A percentile compares a stretch with the other conserved stretches of the same genome.
phyloP scores from a whole-genome alignment of 2,329 filamentous ascomycete genomes.

The Venturia aucupariae region DNA sequence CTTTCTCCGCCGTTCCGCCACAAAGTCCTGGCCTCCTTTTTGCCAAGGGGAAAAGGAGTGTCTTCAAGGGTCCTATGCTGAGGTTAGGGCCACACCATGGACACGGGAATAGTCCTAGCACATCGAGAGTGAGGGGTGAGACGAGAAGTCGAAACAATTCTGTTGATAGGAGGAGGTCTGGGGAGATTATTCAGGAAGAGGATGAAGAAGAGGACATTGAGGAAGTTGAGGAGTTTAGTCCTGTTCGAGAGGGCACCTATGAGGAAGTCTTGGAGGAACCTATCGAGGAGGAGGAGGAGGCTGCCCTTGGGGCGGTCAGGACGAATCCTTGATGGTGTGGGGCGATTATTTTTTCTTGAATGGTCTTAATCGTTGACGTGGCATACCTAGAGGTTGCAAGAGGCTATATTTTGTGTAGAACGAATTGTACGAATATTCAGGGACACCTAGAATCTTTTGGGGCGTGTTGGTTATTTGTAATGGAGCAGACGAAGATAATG shows the following conservation, averaged over 20 bases:
- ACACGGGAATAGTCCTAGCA: slow-evolving; percentile 17
- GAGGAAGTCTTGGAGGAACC: slow-evolving; percentile 8
- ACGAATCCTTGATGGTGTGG: neutral
- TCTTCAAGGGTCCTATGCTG: slow-evolving; percentile 73
- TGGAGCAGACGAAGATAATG: neutral
- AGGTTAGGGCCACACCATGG: slow-evolving; percentile 37
- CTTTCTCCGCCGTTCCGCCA: slow-evolving; percentile 46
- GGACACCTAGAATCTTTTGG: neutral
- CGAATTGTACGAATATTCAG: slow-evolving; percentile 4
- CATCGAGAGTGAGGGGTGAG: slow-evolving; percentile 24
- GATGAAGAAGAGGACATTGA: slow-evolving; percentile 24
- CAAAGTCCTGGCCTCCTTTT: slow-evolving; percentile 60
- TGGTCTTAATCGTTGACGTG: neutral
- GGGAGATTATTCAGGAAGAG: slow-evolving; percentile 54
- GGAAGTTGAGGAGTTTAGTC: slow-evolving; percentile 16
- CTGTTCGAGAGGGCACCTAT: slow-evolving; percentile 6
- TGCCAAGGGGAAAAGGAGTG: slow-evolving; percentile 68
- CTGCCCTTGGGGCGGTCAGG: neutral
- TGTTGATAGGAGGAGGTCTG: slow-evolving; percentile 57
- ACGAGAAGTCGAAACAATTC: slow-evolving; percentile 40
- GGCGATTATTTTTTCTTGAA: neutral
- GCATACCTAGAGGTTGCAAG: neutral
- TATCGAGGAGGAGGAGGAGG: neutral
- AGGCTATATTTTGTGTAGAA: neutral
- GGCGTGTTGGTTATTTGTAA: neutral